Conservation (phyloP, 495 filamentous ascomycete species). For the Trichoderma orchidacearum region DNA sequence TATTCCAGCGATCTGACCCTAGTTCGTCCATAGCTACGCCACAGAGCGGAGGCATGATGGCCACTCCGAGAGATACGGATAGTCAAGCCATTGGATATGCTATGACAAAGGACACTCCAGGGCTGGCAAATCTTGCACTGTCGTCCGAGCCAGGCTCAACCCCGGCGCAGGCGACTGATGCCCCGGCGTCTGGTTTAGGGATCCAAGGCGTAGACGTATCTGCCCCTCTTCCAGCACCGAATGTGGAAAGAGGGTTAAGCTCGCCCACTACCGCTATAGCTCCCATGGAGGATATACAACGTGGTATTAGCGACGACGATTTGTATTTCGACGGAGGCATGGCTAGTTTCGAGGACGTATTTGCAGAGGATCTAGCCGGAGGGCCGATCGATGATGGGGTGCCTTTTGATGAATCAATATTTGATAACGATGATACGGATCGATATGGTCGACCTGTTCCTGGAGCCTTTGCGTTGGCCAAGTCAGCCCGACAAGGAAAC, state of each 20-base stretch:
- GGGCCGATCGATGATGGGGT: constrained; percentile 22
- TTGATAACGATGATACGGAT: constrained; percentile 53
- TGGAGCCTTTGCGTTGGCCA: constrained; percentile 29
- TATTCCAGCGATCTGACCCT: constrained; percentile 35
- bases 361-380: constrained; percentile 19
- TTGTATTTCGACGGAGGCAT: constrained; percentile 75
- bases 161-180: not conserved
- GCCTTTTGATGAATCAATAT: constrained; percentile 66
- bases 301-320: constrained; percentile 40
- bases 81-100: constrained; percentile 36
- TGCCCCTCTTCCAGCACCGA: not conserved
- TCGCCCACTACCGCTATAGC: not conserved
- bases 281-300: not conserved
- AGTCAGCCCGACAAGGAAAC: constrained; percentile 17
- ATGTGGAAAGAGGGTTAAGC: not conserved
- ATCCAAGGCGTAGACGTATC: constrained; percentile 19
- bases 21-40: constrained; percentile 33
- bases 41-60: constrained; percentile 25
- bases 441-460: constrained; percentile 38
- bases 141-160: constrained; percentile 5
- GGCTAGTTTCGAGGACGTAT: constrained; percentile 38
- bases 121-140: constrained; percentile 4
- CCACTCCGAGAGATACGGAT: constrained; percentile 39
- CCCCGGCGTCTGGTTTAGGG: constrained; percentile 13
- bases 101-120: constrained; percentile 27